Conservation (phyloP, 2,329 filamentous ascomycete genomes). For the Aspergillus quadricinctus region DNA sequence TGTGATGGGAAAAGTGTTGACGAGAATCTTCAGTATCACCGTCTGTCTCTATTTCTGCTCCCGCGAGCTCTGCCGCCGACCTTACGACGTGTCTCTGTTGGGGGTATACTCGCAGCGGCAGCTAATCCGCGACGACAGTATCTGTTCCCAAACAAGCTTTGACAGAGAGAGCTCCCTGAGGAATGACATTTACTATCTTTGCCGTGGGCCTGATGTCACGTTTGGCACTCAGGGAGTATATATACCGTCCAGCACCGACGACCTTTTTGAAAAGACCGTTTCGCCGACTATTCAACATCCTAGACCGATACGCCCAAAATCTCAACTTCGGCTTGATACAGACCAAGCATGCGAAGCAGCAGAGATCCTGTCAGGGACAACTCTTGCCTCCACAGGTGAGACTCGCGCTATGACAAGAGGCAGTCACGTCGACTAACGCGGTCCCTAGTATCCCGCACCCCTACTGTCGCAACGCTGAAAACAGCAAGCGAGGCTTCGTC, state of each 20-base stretch:
- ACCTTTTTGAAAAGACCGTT: slow-evolving; percentile 22
- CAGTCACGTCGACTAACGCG: slow-evolving; percentile 16
- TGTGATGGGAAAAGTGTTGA: background rate
- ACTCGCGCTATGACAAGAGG: slow-evolving; percentile 13
- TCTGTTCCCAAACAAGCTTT: slow-evolving; percentile 31
- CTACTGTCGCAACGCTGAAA: slow-evolving; percentile 24
- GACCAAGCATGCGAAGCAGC: slow-evolving; percentile 23
- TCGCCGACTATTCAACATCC: slow-evolving; percentile 31
- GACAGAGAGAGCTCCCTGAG: slow-evolving; percentile 35
- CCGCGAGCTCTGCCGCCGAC: slow-evolving; percentile 33
- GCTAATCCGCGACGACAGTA: slow-evolving; percentile 23
- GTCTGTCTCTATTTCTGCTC: slow-evolving; percentile 36
- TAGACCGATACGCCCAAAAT: slow-evolving; percentile 23
- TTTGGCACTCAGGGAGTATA: slow-evolving; percentile 21
- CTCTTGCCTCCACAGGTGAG: slow-evolving; percentile 21
- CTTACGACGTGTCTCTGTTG: slow-evolving; percentile 35
- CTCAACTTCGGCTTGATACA: slow-evolving; percentile 29
- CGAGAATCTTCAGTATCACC: slow-evolving; percentile 22
- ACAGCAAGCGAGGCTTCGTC: slow-evolving; percentile 16
- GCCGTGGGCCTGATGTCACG: slow-evolving; percentile 32
- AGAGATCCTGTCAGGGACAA: slow-evolving; percentile 28
- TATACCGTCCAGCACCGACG: slow-evolving; percentile 16
- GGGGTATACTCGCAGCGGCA: slow-evolving; percentile 28
- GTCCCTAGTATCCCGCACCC: slow-evolving; percentile 25
- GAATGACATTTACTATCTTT: slow-evolving; percentile 35